A percentile compares a stretch with the other conserved stretches of the same genome.
Conservation (phyloP, 345 rosid genomes). For the Noccaea caerulescens region DNA sequence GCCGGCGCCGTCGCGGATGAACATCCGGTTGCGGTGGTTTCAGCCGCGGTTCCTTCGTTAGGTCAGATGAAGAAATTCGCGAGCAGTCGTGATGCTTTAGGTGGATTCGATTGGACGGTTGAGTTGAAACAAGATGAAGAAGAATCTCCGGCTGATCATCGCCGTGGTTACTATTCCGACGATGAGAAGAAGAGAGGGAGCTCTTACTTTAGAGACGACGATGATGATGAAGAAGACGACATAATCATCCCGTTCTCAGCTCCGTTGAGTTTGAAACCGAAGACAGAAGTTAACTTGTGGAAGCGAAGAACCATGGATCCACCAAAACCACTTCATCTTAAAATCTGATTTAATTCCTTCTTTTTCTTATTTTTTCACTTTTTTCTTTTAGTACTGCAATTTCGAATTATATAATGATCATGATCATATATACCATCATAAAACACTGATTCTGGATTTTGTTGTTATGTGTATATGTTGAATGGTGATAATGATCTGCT, state of each 20-base stretch:
- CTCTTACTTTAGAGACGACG: conserved; percentile 29
- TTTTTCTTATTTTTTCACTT: conserved; percentile 7
- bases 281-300: conserved; percentile 84
- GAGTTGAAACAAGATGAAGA: conserved; percentile 48
- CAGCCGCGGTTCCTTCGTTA: conserved; percentile 54
- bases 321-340: conserved; percentile 71
- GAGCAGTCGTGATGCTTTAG: conserved; percentile 65
- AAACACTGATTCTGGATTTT: conserved; percentile 18
- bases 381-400: background rate
- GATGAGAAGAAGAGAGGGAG: conserved; percentile 48
- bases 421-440: background rate
- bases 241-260: conserved; percentile 73
- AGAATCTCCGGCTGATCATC: conserved; percentile 53
- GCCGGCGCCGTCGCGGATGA: conserved; percentile 10
- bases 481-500: conserved; percentile 13
- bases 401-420: conserved; percentile 1
- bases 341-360: conserved; percentile 17
- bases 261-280: conserved; percentile 62
- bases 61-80: conserved; percentile 81
- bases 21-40: conserved; percentile 35
- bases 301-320: conserved; percentile 84
- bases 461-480: conserved; percentile 19
- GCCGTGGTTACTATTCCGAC: conserved; percentile 54
- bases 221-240: conserved; percentile 41
- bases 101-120: conserved; percentile 66